Base-by-base conservation (phyloP, 208 protist genomes). In the Jaenimonas drosophilae region DNA sequence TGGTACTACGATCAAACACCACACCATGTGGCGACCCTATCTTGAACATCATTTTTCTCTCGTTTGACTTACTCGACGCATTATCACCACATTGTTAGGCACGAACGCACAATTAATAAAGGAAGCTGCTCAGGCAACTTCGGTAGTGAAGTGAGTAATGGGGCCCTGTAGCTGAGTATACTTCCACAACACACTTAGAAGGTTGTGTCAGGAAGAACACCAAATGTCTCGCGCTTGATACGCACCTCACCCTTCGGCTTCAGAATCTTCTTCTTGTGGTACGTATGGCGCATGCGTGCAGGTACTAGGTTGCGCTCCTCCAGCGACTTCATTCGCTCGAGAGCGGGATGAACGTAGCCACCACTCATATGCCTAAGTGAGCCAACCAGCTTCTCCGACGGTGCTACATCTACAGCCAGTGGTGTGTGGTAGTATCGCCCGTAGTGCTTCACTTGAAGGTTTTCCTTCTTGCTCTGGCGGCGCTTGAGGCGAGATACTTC, bases 291-390 rank as follows among this genome's bases (percentile, higher is more conserved):
- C 85, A 89, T 88, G 42, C 85, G 76, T 0, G 85, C 80, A 0
- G 80, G 85, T 27, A 93, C 63, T 26, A 93, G 61, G 55, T 93
- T 93, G 52, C 85, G 80, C 63, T 93, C 85, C 68, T 93, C 85
- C 11, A 93, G 52, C 7, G 85, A 93, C 59, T 93, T 93, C 75
- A 93, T 89, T 32, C 85, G 73, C 9, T 93, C 85, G 41, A 84
- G 43, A 3, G 59, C 69, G 0, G 80, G 77, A 54, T 93, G 79
- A 14, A 93, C 63, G 49, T 55, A 70, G 36, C 80, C 66, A 25
- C 74, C 79, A 37, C 64, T 74, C 25, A 93, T 36, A 17, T 93
- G 80, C 9, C 85, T 73, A 27, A 93, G 70, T 3, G 85, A 85
- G 21, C 80, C 85, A 1, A 90, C 80, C 5, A 93, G 62, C 54